Conservation (phyloP, 2,329 filamentous ascomycete species). For the Drechslerella dactyloides region DNA sequence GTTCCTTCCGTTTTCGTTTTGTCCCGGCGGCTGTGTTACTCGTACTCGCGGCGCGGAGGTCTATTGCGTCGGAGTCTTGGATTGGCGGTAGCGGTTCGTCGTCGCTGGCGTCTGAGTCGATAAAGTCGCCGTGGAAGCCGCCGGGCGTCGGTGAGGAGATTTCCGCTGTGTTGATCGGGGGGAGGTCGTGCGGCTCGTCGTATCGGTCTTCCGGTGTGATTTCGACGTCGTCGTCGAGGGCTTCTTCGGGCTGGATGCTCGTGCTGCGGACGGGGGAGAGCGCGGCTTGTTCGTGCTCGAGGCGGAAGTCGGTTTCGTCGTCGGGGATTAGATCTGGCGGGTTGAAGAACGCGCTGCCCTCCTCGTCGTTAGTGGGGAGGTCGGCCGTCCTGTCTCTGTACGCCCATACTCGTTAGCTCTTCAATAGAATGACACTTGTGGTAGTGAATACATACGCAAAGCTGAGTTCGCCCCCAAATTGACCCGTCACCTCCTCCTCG, state of each 20-base stretch:
- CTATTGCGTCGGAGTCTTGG: background rate
- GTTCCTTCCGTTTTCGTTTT: conserved; percentile 59
- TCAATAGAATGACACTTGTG: background rate
- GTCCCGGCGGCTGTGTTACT: background rate
- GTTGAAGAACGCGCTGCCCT: conserved; percentile 31
- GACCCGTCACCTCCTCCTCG: conserved; percentile 19
- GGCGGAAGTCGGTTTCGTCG: conserved; percentile 41
- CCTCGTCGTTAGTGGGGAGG: conserved; percentile 20
- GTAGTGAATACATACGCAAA: conserved; percentile 27
- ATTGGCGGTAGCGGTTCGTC: conserved; percentile 2
- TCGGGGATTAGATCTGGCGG: conserved; percentile 32
- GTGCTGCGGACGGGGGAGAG: background rate
- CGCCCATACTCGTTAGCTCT: background rate
- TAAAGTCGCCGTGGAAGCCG: background rate
- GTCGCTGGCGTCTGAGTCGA: conserved; percentile 25
- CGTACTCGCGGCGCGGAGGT: background rate
- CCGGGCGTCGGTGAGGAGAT: conserved; percentile 24
- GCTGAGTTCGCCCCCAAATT: conserved; percentile 33
- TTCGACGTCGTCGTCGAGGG: conserved; percentile 3
- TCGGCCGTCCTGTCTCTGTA: conserved; percentile 32
- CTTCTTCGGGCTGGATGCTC: conserved; percentile 7
- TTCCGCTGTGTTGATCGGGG: conserved; percentile 20
- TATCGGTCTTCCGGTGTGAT: too few species aligned
- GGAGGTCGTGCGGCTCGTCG: conserved; percentile 6
- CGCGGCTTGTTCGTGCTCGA: conserved; percentile 18